Percentiles rank a stretch among this genome's conserved stretches.
These are phyloP conservation scores for Parachlorella kessleri DNA, from an alignment of 139 green algal species.

Conservation along the genomic window DNA sequence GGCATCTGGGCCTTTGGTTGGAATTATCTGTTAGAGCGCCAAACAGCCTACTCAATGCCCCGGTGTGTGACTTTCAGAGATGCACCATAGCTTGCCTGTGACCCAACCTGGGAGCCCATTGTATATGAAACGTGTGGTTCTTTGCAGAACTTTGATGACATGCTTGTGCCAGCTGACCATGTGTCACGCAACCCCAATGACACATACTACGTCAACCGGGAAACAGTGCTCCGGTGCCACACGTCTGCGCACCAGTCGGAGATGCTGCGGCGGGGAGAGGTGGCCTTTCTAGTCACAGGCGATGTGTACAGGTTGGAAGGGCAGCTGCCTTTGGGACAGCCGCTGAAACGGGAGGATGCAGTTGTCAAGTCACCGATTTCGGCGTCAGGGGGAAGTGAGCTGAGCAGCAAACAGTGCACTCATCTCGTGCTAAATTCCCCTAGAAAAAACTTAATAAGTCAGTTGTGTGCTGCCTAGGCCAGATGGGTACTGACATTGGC, in stretches of 20 bases:
- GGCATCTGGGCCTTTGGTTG: neutral
- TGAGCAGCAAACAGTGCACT: too few relatives aligned
- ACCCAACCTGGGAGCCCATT: too few relatives aligned
- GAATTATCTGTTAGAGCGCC: neutral
- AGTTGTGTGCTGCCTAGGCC: too few relatives aligned
- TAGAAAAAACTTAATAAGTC: too few relatives aligned
- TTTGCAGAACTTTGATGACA: conserved; percentile 88
- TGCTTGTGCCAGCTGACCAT: conserved; percentile 94
- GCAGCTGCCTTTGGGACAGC: too few relatives aligned
- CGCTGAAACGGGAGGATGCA: too few relatives aligned
- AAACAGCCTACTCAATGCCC: neutral
- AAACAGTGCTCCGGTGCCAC: conserved; percentile 87
- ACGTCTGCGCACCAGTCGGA: conserved; percentile 89
- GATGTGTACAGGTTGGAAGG: conserved; percentile 86
- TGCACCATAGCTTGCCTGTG: too few relatives aligned
- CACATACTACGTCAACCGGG: conserved; percentile 95
- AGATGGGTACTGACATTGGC: too few relatives aligned
- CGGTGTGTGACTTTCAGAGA: neutral
- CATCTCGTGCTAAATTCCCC: too few relatives aligned
- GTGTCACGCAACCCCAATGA: conserved; percentile 93
- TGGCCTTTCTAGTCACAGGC: conserved; percentile 93
- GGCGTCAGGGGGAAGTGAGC: too few relatives aligned
- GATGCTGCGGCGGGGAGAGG: conserved; percentile 78
- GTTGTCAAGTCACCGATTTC: too few relatives aligned
- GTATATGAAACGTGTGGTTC: too few relatives aligned